Base-by-base conservation (phyloP, 306 rosid genomes). In the Chamaecrista fasciculata region DNA sequence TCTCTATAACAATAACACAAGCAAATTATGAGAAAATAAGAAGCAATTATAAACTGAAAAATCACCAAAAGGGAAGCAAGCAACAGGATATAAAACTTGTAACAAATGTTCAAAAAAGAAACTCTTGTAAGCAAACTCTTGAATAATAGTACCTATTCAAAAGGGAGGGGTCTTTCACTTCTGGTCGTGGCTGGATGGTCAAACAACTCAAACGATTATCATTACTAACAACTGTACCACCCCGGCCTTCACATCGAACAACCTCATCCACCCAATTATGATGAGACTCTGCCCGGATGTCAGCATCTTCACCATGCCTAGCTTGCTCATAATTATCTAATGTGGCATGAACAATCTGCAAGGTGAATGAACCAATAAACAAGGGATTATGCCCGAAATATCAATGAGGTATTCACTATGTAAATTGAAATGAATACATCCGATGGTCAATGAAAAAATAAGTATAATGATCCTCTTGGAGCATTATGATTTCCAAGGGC, bases 201-300 rank as follows among this genome's bases (percentile, higher is more conserved):
- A 76, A 65, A 77, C 80, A 63, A 66, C 76, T 73, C 49, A 89
- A 75, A 70, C 74, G 83, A 74, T 73, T 59, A 63, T 84, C 87
- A 69, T 71, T 69, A 66, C 89, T 79, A 33, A 65, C 70, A 48
- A 77, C 71, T 29, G 78, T 71, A 85, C 85, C 88, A 73, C 84
- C 71, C 71, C 89, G 79, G 37, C 91, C 84, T 77, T 91, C 97
- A 67, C 81, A 77, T n/a, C 99, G 80, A 47, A 89, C 82, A 43
- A 95, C 96, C 85, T 95, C 99, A 62, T 95, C 83, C 42, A 95
- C 92, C 99, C 99, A 95, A 84, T 91, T 95, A 79, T 89, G 99
- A 79, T 84, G 91, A 2, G 79, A 70, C 74, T 87, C 95, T 52
- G 57, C 70, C 58, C 86, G 73, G 67, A 61, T 76, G 52, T 62